Evolutionary conservation across 257 asterid species (phyloP).

Genomic region (Misopates orontium): DNA sequence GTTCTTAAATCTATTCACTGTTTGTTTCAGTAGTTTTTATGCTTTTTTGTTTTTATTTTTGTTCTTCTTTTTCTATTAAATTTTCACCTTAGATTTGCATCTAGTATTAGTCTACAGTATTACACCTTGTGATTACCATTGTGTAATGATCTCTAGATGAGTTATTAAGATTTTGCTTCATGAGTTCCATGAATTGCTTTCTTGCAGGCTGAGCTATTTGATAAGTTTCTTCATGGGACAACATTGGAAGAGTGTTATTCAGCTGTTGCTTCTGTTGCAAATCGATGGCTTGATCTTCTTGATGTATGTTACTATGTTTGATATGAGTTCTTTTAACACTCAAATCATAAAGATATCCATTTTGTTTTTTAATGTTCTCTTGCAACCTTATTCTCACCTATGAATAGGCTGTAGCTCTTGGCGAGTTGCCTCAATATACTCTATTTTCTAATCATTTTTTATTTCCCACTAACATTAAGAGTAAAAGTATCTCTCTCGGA

Average conservation of each 20-base stretch:
- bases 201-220: constrained; percentile 94
- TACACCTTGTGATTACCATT: background rate
- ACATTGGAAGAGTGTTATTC: constrained; percentile 91
- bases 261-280: constrained; percentile 94
- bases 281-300: constrained; percentile 98
- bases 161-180: constrained; percentile 19
- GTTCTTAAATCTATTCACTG: too few species aligned
- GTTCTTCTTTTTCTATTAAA: too few species aligned
- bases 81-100: too few species aligned
- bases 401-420: constrained; percentile 19
- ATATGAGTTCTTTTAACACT: constrained; percentile 24
- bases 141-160: constrained; percentile 6
- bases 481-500: background rate
- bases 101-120: too few species aligned
- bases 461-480: constrained; percentile 6
- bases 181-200: constrained; percentile 25
- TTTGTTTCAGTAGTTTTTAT: too few species aligned
- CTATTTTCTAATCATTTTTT: background rate
- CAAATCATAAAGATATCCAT: constrained; percentile 7
- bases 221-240: constrained; percentile 90
- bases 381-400: constrained; percentile 19
- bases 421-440: constrained; percentile 18
- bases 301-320: constrained; percentile 61
- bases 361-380: constrained; percentile 4
- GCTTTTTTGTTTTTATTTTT: too few species aligned